Base-by-base conservation (phyloP, 371 early-diverging fungal species). In the Mortierella polycephala region DNA sequence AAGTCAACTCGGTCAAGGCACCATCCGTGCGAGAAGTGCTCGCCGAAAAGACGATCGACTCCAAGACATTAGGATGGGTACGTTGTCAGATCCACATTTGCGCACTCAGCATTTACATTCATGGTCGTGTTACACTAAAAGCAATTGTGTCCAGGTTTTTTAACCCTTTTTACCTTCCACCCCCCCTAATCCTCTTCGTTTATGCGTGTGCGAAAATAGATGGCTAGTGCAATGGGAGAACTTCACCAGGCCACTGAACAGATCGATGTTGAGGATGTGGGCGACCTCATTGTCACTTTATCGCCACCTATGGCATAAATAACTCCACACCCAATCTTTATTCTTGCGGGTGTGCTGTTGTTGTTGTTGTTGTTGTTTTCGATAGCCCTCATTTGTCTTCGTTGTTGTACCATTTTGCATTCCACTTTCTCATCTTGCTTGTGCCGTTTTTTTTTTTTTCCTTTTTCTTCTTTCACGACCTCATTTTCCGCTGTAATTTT, bases 31-130 rank as follows among this genome's bases (percentile, higher is more conserved):
- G 77, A 16, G 77, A 76, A 42, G 77, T 76, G 13, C 45, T 76
- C 16, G 63, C 77, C 2, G 77, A 76, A 37, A 76, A 76, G 62
- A 64, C 76, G 23, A 67, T 76, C 18, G 77, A 76, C n/a, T 45
- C 77, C 30, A 76, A 68, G 64, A 76, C 71, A n/a, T 56, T 76
- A 23, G 77, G 67, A 51, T 76, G 77, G 77, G 76, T 75, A 71
- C n/a, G 75, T 56, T 41, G 30, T 10, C 23, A 14, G 56, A 20
- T 14, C 37, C 23, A 10, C 14, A 37, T 21, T 39, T 56, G 56
- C 7, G 9, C 21, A 56, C 23, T 45, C 30, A 30, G 30, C 30
- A 5, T 44, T 20, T 18, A 12, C 8, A 7, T 39, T 41, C 10
- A n/a, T n/a, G 37, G 42, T 57, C 41, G 20, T 30, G n/a, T 23